phyloP scores from a whole-genome alignment of 805 yeast genomes.

The Yarrowia bubula region DNA sequence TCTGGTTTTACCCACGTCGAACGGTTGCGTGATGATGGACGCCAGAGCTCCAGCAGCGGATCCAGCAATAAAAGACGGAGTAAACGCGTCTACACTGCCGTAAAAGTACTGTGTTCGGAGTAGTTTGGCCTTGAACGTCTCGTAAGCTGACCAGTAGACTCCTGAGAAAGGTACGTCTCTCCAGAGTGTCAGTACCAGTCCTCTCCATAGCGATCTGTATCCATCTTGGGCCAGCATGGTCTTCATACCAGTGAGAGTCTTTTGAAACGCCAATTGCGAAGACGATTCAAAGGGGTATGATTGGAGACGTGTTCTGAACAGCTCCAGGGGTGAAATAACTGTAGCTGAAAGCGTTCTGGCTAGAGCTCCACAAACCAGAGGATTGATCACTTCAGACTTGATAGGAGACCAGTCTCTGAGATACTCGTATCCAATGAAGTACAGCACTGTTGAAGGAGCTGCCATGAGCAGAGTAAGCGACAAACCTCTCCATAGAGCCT shows the following conservation, averaged over 20 bases:
- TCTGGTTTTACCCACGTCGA: constrained; percentile 95
- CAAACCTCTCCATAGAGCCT: constrained; percentile 86
- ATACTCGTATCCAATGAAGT: constrained; percentile 90
- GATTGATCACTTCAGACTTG: constrained; percentile 50
- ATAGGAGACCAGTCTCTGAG: constrained; percentile 73
- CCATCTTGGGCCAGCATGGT: constrained; percentile 58
- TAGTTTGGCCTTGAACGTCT: constrained; percentile 45
- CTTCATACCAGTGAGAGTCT: constrained; percentile 50
- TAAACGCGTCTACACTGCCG: constrained; percentile 34
- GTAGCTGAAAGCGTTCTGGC: constrained; percentile 86
- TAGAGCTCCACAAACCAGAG: constrained; percentile 77
- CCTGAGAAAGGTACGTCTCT: constrained; percentile 97
- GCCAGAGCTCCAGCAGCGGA: constrained; percentile 81
- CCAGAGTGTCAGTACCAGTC: constrained; percentile 86
- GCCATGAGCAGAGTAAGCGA: constrained; percentile 80
- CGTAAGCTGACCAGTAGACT: constrained; percentile 89
- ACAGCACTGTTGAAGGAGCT: constrained; percentile 87
- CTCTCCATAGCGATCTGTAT: constrained; percentile 66
- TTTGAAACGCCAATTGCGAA: constrained; percentile 34
- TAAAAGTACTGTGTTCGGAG: constrained; percentile 30
- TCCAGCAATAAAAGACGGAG: constrained; percentile 65
- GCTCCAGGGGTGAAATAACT: constrained; percentile 80
- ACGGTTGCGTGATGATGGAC: constrained; percentile 86
- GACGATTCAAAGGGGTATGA: constrained; percentile 43
- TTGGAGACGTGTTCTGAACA: constrained; percentile 83